Conservation (phyloP, 2,329 filamentous ascomycete species). For the Intubia oerlemansii region DNA sequence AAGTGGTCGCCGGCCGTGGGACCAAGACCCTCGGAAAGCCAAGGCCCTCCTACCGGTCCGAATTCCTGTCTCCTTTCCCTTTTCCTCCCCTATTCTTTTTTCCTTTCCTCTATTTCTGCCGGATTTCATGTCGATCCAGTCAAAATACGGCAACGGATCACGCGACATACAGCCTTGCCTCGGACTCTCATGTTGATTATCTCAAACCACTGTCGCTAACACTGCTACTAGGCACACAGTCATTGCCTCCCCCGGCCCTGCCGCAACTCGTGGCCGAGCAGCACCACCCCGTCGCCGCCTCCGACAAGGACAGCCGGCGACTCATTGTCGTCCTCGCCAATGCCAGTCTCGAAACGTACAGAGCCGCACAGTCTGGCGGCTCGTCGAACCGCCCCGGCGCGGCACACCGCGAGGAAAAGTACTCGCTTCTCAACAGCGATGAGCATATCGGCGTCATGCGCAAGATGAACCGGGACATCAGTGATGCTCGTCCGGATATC, state of each 20-base stretch:
- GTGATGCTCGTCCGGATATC: slow-evolving; percentile 91
- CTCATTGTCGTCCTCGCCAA: slow-evolving; percentile 93
- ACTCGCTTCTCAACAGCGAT: slow-evolving; percentile 92
- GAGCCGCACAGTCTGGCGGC: slow-evolving; percentile 52
- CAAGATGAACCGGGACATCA: slow-evolving; percentile 98
- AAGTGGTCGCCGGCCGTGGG: too few species aligned
- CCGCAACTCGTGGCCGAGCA: slow-evolving; percentile 90
- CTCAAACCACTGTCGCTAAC: not conserved
- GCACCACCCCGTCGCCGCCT: slow-evolving; percentile 59
- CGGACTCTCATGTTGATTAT: not conserved
- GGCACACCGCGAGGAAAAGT: slow-evolving; percentile 70
- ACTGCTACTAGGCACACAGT: slow-evolving; percentile 58
- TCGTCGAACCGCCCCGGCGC: slow-evolving; percentile 37
- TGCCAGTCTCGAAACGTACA: slow-evolving; percentile 94
- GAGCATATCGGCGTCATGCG: slow-evolving; percentile 98
- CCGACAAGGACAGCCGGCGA: slow-evolving; percentile 77
- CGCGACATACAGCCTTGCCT: too few species aligned
- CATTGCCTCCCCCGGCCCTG: slow-evolving; percentile 74
- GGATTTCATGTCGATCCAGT: too few species aligned
- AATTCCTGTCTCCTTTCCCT: too few species aligned
- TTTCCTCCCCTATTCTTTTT: too few species aligned
- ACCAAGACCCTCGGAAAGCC: too few species aligned
- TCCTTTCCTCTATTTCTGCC: not conserved
- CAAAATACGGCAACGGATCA: too few species aligned
- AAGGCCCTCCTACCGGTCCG: too few species aligned